Base-by-base conservation (phyloP, 495 filamentous ascomycete species). In the Bryoglossum gracile region DNA sequence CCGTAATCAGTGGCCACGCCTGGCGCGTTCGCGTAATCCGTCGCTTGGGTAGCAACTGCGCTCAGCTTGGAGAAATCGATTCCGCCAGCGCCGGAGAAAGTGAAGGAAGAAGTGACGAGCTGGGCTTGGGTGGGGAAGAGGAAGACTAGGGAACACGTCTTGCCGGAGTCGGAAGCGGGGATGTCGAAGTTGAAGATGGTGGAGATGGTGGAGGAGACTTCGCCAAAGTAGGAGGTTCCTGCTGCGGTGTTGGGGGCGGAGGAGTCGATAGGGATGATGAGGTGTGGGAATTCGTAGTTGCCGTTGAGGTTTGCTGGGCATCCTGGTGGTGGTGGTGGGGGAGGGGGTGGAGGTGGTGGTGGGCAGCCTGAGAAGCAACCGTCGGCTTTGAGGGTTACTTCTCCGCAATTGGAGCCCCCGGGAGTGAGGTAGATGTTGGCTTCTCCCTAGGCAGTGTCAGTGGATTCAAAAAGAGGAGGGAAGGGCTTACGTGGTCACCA, bases 101-200 rank as follows among this genome's bases (percentile, higher is more conserved):
- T 77, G 62, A 69, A 83, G 6, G 70, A 65, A 0, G 76, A 80
- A 8, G 80, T 79, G 51, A 69, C 59, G 22, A 81, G 71, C 24
- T 78, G 59, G 3, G 64, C 43, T 50, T 70, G 60, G 34, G 64
- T 42, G 3, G 84, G 83, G 62, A 85, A 75, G 22, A 84, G 66
- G 70, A 88, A 86, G 43, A 83, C 64, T 8, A 85, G 69, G 36
- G 67, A 70, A 65, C 84, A 88, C 0, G 69, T 81, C 65, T 80
- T 76, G 36, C 73, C 77, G 21, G 66, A 52, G 57, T 77, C 66
- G 6, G 61, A 61, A 0, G 60, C 25, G 0, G 77, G 78, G 38
- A 86, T 75, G 59, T 83, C 78, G 66, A 86, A 86, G 64, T 81
- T 81, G 74, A 84, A 87, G 36, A 80, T 65, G 22, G 68, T 71